phyloP scores from a whole-genome alignment of 768 basidiomycete species.

The Pleurotus pulmonarius region DNA sequence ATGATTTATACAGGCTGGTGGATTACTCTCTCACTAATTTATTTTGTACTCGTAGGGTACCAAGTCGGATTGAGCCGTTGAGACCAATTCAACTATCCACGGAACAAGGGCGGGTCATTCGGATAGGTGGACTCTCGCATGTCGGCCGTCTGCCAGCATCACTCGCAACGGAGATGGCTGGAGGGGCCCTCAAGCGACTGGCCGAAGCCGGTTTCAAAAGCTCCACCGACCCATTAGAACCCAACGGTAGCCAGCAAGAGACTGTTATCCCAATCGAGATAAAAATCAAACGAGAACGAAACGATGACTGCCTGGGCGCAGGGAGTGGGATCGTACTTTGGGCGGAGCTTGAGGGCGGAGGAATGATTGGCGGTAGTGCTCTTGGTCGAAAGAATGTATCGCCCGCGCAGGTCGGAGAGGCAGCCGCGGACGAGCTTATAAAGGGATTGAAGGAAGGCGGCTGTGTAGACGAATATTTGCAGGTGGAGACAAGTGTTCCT shows the following conservation, averaged over 20 bases:
- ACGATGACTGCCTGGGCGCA: conserved; percentile 45
- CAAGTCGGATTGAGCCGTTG: conserved; percentile 3
- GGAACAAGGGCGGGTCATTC: conserved; percentile 50
- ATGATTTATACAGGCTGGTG: not conserved
- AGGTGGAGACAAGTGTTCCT: conserved; percentile 24
- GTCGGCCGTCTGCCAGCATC: conserved; percentile 59
- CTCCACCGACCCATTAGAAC: not conserved
- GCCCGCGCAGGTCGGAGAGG: conserved; percentile 47
- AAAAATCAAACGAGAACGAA: conserved; percentile 34
- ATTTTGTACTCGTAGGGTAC: not conserved
- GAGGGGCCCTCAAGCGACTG: conserved; percentile 47
- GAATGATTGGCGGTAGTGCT: conserved; percentile 66
- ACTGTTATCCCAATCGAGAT: conserved; percentile 35
- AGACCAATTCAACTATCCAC: conserved; percentile 29
- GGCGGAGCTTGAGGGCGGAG: conserved; percentile 69
- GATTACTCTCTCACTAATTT: not conserved
- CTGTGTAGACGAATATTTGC: conserved; percentile 59
- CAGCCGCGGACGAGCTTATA: conserved; percentile 58
- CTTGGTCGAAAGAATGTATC: conserved; percentile 49
- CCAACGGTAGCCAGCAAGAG: conserved; percentile 4
- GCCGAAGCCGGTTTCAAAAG: conserved; percentile 30
- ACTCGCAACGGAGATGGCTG: conserved; percentile 54
- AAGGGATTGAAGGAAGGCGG: conserved; percentile 60
- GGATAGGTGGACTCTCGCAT: conserved; percentile 57
- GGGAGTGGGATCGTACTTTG: conserved; percentile 74